Percentiles rank a stretch among this genome's conserved stretches.
Evolutionary conservation across 768 basidiomycete genomes (phyloP).

Genomic region (Floccularia luteovirens): DNA sequence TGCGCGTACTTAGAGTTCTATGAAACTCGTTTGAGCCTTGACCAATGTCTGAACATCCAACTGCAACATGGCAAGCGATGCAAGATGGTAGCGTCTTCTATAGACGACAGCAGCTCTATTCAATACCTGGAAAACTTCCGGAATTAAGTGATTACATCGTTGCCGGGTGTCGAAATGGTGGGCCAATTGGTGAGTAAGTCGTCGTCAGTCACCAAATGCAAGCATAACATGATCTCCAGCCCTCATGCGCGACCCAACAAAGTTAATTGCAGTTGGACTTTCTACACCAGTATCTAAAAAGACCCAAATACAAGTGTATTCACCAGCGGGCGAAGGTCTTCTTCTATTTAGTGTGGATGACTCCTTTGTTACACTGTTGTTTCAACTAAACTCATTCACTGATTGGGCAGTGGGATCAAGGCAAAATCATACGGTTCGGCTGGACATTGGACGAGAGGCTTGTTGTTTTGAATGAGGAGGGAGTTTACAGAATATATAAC

Average conservation of each 20-base stretch:
- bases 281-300: conserved; percentile 51
- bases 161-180: conserved; percentile 79
- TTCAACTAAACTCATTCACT: conserved; percentile 11
- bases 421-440: conserved; percentile 73
- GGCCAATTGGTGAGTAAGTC: conserved; percentile 65
- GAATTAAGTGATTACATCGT: conserved; percentile 74
- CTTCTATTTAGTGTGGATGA: conserved; percentile 66
- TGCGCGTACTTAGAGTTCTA: no score
- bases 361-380: conserved; percentile 9
- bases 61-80: conserved; percentile 87
- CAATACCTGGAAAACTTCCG: conserved; percentile 70
- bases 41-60: conserved; percentile 62
- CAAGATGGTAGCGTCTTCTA: conserved; percentile 85
- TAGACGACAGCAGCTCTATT: conserved; percentile 76
- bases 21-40: no score
- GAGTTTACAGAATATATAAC: conserved; percentile 85
- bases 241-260: conserved; percentile 78
- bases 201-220: background rate
- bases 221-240: conserved; percentile 36
- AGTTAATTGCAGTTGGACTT: conserved; percentile 65
- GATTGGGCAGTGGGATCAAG: conserved; percentile 79
- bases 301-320: conserved; percentile 83
- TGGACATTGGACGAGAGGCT: conserved; percentile 82
- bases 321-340: conserved; percentile 72
- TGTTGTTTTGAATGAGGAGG: conserved; percentile 86